These are phyloP conservation scores for Globisporangium parvum DNA, from an alignment of 352 stramenopile species.

Conservation along the genomic window DNA sequence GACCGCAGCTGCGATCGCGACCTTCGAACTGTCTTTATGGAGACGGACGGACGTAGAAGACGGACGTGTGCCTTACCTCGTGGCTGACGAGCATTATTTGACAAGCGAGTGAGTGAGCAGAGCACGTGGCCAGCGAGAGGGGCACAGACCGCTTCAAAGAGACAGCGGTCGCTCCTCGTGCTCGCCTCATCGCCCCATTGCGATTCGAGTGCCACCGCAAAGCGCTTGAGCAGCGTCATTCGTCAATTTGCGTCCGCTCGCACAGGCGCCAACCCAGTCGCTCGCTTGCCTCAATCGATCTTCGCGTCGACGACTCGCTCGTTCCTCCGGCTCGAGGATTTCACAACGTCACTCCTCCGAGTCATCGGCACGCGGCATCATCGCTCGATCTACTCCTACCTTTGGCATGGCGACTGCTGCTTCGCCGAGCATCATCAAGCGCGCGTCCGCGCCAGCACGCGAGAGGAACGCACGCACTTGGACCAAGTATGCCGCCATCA, in stretches of 20 bases:
- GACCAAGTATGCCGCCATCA: background rate
- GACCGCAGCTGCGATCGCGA: background rate
- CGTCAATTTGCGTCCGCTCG: conserved; percentile 21
- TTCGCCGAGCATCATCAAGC: background rate
- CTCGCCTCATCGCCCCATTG: too few relatives aligned
- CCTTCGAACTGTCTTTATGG: background rate
- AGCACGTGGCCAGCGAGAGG: background rate
- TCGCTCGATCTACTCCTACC: background rate
- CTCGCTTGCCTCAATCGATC: background rate
- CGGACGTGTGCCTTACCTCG: background rate
- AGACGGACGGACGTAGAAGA: conserved; percentile 1
- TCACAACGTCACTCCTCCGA: too few relatives aligned
- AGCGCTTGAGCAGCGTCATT: conserved; percentile 14
- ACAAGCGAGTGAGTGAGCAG: too few relatives aligned
- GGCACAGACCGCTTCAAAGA: background rate
- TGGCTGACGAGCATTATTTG: too few relatives aligned
- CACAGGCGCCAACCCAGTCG: conserved; percentile 4
- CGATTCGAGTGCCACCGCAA: background rate
- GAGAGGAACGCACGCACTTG: background rate
- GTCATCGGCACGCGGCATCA: too few relatives aligned
- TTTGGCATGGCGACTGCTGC: background rate
- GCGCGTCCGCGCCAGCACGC: too few relatives aligned
- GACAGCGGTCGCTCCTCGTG: background rate
- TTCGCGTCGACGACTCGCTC: too few relatives aligned
- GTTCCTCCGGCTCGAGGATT: too few relatives aligned